These are phyloP conservation scores for Colletotrichum spaethianum DNA, from an alignment of 2,329 filamentous ascomycete genomes.

Conservation along the genomic window DNA sequence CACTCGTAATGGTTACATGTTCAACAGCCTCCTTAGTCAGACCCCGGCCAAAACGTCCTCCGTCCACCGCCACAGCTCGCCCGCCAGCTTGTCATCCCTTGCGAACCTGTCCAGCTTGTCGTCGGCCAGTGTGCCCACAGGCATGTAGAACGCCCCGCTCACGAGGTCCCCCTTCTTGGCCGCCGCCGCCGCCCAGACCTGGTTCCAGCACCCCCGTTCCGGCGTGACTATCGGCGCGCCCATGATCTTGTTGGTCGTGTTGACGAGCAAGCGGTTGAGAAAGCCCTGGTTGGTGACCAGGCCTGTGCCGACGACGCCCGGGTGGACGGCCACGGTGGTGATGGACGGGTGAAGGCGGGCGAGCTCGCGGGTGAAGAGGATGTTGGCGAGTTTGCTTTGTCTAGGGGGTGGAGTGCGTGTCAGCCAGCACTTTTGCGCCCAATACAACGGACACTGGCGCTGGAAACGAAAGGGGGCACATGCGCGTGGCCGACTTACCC, in stretches of 20 bases:
- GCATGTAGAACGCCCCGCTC: conserved; percentile 47
- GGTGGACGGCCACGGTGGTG: conserved; percentile 48
- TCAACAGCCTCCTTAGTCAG: conserved; percentile 4
- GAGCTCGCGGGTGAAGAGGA: conserved; percentile 50
- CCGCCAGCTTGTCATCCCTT: conserved; percentile 48
- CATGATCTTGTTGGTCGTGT: conserved; percentile 42
- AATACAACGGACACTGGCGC: no score
- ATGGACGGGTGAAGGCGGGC: conserved; percentile 47
- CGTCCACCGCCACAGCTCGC: conserved; percentile 58
- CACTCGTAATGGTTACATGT: no score
- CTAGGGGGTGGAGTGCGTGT: not conserved
- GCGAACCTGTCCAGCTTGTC: conserved; percentile 44
- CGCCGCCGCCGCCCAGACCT: conserved; percentile 50
- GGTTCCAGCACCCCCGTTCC: conserved; percentile 50
- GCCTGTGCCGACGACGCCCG: conserved; percentile 48
- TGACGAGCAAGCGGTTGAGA: conserved; percentile 46
- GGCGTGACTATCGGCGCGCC: conserved; percentile 43
- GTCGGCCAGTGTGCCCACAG: conserved; percentile 45
- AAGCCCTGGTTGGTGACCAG: conserved; percentile 46
- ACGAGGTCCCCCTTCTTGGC: conserved; percentile 41
- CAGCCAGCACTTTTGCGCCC: not conserved
- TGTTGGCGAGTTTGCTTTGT: conserved; percentile 52
- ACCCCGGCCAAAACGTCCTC: conserved; percentile 40
- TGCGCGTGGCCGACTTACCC: conserved; percentile 5
- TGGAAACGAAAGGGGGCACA: no score